These are phyloP conservation scores for Exserohilum turcica DNA, from an alignment of 2,329 filamentous ascomycete genomes.

Conservation along the genomic window DNA sequence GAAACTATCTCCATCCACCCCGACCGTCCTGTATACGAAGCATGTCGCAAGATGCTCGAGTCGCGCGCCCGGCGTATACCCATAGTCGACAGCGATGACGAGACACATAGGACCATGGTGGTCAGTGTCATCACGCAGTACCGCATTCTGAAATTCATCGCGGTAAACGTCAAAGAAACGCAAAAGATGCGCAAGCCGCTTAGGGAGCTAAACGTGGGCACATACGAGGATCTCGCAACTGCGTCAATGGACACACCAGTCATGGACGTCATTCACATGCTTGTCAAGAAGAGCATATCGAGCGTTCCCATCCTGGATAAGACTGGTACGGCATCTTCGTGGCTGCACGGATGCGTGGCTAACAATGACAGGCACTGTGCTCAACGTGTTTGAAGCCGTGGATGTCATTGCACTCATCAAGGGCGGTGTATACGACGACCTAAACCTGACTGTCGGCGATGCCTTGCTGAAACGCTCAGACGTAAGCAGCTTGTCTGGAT, in stretches of 20 bases:
- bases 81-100: conserved; percentile 89
- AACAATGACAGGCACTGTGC: conserved; percentile 62
- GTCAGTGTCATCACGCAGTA: conserved; percentile 98
- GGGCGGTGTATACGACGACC: conserved; percentile 87
- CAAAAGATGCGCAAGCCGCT: conserved; percentile 87
- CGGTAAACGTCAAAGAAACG: conserved; percentile 90
- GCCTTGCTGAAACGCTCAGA: conserved; percentile 84
- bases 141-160: conserved; percentile 97
- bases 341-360: background rate
- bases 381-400: conserved; percentile 97
- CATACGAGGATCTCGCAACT: conserved; percentile 79
- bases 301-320: conserved; percentile 90
- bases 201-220: conserved; percentile 81
- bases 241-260: conserved; percentile 89
- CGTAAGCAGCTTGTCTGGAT: conserved; percentile 49
- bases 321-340: conserved; percentile 56
- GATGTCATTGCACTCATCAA: conserved; percentile 97
- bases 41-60: conserved; percentile 90
- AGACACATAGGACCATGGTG: conserved; percentile 89
- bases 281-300: conserved; percentile 92
- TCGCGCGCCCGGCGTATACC: conserved; percentile 93
- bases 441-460: conserved; percentile 84
- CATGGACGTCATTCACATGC: conserved; percentile 89
- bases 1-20: conserved; percentile 97
- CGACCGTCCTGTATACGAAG: conserved; percentile 88